phyloP scores from a whole-genome alignment of 441 rosid species.

The Populus trichocarpa region DNA sequence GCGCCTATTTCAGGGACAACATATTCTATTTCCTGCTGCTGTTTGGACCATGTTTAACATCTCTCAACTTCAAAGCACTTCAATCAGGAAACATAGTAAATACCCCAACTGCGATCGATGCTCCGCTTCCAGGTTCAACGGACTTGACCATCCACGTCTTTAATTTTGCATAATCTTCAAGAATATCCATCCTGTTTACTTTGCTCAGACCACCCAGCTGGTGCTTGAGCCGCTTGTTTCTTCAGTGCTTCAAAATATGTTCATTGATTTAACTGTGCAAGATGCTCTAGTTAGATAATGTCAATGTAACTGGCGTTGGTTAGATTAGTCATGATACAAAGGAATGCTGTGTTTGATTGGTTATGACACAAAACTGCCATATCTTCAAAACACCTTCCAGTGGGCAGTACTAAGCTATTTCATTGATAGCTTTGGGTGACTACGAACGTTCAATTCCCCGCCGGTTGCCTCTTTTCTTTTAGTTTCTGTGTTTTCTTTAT shows the following conservation, averaged over 20 bases:
- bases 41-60: not conserved
- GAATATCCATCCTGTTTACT: not conserved
- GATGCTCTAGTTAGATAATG: not conserved
- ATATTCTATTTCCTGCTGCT: not conserved
- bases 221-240: not conserved
- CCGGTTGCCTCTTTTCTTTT: too few relatives aligned
- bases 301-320: not conserved
- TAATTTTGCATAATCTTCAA: not conserved
- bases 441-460: too few relatives aligned
- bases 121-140: not conserved
- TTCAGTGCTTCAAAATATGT: not conserved
- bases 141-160: not conserved
- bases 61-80: not conserved
- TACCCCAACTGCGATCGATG: not conserved
- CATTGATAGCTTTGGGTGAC: too few relatives aligned
- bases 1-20: slow-evolving; percentile 11
- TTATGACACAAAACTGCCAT: not conserved
- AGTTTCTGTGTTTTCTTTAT: too few relatives aligned
- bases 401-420: too few relatives aligned
- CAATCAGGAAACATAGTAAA: not conserved
- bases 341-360: not conserved
- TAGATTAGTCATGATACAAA: not conserved
- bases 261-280: not conserved
- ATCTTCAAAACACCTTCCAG: not conserved
- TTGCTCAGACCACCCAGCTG: not conserved